Base-by-base conservation (phyloP, 192 early-diverging fungal genomes). In the Podila horticola region DNA sequence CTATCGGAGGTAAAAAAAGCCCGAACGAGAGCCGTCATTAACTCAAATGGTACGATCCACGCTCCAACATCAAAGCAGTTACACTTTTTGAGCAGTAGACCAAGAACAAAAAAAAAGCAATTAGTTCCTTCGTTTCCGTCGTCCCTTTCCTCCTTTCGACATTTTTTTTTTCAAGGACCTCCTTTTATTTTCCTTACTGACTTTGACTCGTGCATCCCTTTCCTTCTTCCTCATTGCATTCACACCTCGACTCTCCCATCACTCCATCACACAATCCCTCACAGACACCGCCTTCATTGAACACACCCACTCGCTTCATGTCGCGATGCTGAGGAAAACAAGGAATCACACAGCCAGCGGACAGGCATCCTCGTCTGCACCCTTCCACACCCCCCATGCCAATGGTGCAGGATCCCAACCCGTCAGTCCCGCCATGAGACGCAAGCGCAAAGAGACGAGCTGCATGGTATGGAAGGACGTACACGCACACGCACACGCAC, bases 391-490 rank as follows among this genome's bases (percentile, higher is more conserved):
- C 24, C 20, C 52, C 52, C 20, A 55, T 19, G 29, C 59, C 15
- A 24, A 61, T 61, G 52, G 52, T 1, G 30, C 41, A 28, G 65
- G 64, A 26, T 55, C 65, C 5, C 29, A 29, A 17, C 69, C 68
- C 17, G 19, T 34, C 41, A 81, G 66, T 41, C 59, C 77, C 51
- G 77, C 62, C 66, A 72, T 81, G 77, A 58, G 77, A 22, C 70
- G 77, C 41, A 68, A 60, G 61, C 71, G 71, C n/a, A 81, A 81
- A 55, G 71, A 81, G 45, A 34, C 66, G 0, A 67, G 68, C 36
- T 69, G 71, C 62, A 60, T 81, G 70, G 77, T 81, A 77, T 19
- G 22, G 41, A n/a, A 26, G 33, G n/a, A n/a, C n/a, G n/a, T 2
- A 50, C 65, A 33, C 20, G n/a, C 34, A 29, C 9, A 22, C n/a